Base-by-base conservation (phyloP, 2,329 filamentous ascomycete genomes). In the Elsinoe arachidis region DNA sequence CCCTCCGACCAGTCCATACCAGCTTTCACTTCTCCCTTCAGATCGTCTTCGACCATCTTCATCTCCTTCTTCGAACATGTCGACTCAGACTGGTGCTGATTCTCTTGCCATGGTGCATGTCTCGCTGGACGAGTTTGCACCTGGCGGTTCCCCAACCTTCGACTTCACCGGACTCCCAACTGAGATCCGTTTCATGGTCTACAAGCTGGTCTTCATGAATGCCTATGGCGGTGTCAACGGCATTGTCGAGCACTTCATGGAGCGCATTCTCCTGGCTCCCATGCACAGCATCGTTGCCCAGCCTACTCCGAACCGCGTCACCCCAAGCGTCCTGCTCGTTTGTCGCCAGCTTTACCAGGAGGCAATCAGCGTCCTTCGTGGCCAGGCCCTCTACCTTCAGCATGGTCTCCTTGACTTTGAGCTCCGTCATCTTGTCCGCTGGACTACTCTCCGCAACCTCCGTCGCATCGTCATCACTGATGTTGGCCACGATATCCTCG, bases 261-360 rank as follows among this genome's bases (percentile, higher is more conserved):
- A 63, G 35, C 51, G 54, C 2, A 41, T 49, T 2, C 34, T 37
- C 14, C 39, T 60, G 26, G 23, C 12, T 17, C 26, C 12, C 19
- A 44, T n/a, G 14, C 58, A n/a, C 47, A 53, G 2, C 19, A 17
- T 19, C 43, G 23, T 35, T 7, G 30, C 56, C 17, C 61, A 61
- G 3, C 51, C 55, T 2, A 61, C 61, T 46, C 43, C 52, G 12
- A 23, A 46, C 12, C 55, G 60, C 35, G 56, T 38, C 15, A 66
- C 65, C 2, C 69, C 67, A 1, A 62, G 62, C 5, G 63, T 73
- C 41, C 62, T 73, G 33, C 63, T 71, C 7, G 54, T 71, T 61
- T 70, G 67, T 59, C 64, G 62, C 30, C 68, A 71, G 46, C 69
- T 70, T 60, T 68, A 61, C 47, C 43, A 43, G 5, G 71, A 73